Percentiles rank a stretch among this genome's conserved stretches.
Conservation (phyloP, 176 grass and related monocot genomes). For the Eleusine coracana region DNA sequence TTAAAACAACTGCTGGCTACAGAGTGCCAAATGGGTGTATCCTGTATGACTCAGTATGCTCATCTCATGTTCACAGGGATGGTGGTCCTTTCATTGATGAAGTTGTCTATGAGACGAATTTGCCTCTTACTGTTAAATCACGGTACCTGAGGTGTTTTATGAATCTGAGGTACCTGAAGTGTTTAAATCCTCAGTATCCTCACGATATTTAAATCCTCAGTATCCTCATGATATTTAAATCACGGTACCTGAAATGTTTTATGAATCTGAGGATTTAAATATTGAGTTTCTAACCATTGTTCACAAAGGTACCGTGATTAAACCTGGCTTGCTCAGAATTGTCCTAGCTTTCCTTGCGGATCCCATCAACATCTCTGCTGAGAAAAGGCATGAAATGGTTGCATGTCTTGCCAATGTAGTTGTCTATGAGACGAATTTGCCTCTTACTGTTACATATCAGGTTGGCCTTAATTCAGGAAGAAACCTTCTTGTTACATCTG, state of each 20-base stretch:
- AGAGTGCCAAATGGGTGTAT: not conserved
- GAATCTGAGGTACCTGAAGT: too few relatives aligned
- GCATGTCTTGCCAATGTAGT: conserved; percentile 1
- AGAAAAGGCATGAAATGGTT: conserved; percentile 43
- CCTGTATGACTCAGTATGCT: not conserved
- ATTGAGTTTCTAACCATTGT: not conserved
- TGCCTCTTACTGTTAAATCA: too few relatives aligned
- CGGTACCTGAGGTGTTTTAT: too few relatives aligned
- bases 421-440: conserved; percentile 20
- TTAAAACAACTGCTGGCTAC: conserved; percentile 23
- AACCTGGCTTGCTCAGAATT: conserved; percentile 15
- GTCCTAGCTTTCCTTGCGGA: conserved; percentile 17
- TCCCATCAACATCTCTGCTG: conserved; percentile 26
- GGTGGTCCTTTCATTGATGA: conserved; percentile 14
- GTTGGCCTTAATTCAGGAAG: conserved; percentile 25
- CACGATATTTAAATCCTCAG: too few relatives aligned
- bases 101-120: not conserved
- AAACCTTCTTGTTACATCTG: conserved; percentile 19
- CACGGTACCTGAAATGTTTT: too few relatives aligned
- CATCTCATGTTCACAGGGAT: not conserved
- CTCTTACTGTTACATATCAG: conserved; percentile 39
- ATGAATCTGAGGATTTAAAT: conserved; percentile 21
- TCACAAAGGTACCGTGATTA: not conserved
- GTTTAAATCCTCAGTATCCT: too few relatives aligned
- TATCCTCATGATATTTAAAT: too few relatives aligned